A percentile compares a stretch with the other conserved stretches of the same genome.
phyloP scores from a whole-genome alignment of 2,329 filamentous ascomycete genomes.

The Thermomyces lanuginosus region DNA sequence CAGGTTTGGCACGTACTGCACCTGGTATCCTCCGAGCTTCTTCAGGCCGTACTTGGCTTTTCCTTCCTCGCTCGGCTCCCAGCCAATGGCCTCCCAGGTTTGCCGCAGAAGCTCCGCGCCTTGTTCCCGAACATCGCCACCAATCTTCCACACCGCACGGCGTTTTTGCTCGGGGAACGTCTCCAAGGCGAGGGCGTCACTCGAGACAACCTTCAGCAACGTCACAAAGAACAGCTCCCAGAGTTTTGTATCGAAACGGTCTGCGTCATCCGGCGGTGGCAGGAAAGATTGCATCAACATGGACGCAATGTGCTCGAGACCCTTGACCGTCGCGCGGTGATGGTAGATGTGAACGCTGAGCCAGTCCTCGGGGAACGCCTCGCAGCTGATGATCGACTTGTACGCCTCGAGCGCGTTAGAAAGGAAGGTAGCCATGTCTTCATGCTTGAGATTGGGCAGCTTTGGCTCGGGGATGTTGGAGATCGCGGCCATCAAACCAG shows the following conservation, averaged over 20 bases:
- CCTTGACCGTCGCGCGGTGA: constrained; percentile 75
- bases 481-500: constrained; percentile 68
- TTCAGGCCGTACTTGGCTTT: constrained; percentile 57
- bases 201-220: constrained; percentile 74
- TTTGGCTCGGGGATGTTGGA: constrained; percentile 59
- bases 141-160: constrained; percentile 95
- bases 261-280: constrained; percentile 78
- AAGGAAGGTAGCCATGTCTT: constrained; percentile 58
- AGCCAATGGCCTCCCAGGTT: constrained; percentile 91
- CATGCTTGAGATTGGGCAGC: constrained; percentile 59
- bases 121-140: constrained; percentile 82
- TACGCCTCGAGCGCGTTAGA: constrained; percentile 69
- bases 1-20: constrained; percentile 88
- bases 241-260: constrained; percentile 78
- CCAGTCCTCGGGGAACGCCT: constrained; percentile 81
- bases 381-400: constrained; percentile 73
- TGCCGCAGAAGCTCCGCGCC: constrained; percentile 71
- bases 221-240: constrained; percentile 92
- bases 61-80: constrained; percentile 77
- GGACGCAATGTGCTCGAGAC: constrained; percentile 63
- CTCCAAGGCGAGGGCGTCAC: constrained; percentile 74
- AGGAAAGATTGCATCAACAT: constrained; percentile 72
- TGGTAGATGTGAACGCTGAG: constrained; percentile 86
- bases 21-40: constrained; percentile 90
- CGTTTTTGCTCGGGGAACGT: constrained; percentile 96